These are phyloP conservation scores for Cladophialophora carrionii DNA, from an alignment of 2,329 filamentous ascomycete species.

Conservation along the genomic window DNA sequence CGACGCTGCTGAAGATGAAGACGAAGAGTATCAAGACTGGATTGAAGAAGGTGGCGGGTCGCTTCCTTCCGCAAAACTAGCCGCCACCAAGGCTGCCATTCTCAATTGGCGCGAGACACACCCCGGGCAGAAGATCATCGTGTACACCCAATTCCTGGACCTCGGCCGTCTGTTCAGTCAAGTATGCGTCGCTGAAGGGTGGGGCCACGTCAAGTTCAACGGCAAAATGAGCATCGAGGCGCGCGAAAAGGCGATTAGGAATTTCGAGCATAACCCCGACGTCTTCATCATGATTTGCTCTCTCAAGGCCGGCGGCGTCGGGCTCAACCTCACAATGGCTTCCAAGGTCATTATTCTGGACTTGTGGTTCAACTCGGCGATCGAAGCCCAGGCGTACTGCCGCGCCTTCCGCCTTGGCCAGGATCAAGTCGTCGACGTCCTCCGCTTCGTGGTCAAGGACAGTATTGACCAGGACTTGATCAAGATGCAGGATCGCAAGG, in stretches of 20 bases:
- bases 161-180: slow-evolving; percentile 57
- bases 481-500: slow-evolving; percentile 61
- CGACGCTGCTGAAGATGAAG: slow-evolving; percentile 15
- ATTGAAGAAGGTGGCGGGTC: slow-evolving; percentile 36
- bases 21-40: slow-evolving; percentile 29
- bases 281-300: slow-evolving; percentile 59
- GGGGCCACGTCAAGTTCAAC: slow-evolving; percentile 53
- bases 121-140: slow-evolving; percentile 58
- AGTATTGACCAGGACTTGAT: slow-evolving; percentile 63
- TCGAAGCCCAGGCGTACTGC: slow-evolving; percentile 65
- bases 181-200: slow-evolving; percentile 56
- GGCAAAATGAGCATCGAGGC: slow-evolving; percentile 53
- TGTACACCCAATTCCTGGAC: slow-evolving; percentile 63
- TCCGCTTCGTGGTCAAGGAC: slow-evolving; percentile 59
- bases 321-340: slow-evolving; percentile 64
- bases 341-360: slow-evolving; percentile 62
- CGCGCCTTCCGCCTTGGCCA: slow-evolving; percentile 59
- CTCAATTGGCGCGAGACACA: slow-evolving; percentile 49
- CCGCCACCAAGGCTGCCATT: slow-evolving; percentile 43
- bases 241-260: slow-evolving; percentile 52
- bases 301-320: slow-evolving; percentile 60
- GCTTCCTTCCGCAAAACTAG: slow-evolving; percentile 43
- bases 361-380: slow-evolving; percentile 64
- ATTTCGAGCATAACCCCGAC: slow-evolving; percentile 50
- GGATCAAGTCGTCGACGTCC: slow-evolving; percentile 60